These are phyloP conservation scores for Pulveroboletus frians DNA, from an alignment of 768 basidiomycete genomes.

Conservation along the genomic window DNA sequence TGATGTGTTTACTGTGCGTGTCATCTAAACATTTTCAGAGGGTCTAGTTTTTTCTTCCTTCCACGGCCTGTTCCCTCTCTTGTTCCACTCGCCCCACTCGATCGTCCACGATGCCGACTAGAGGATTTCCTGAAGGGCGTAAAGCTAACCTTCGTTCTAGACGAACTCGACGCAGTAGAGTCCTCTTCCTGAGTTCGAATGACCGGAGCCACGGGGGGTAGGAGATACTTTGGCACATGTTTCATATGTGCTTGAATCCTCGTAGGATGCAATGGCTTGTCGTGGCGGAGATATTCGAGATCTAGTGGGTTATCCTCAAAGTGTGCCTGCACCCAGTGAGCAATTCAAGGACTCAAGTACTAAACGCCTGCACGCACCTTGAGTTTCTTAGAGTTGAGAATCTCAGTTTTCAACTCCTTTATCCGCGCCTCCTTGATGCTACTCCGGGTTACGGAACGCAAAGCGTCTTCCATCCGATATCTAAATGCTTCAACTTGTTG, in stretches of 20 bases:
- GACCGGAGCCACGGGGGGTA: constrained; percentile 65
- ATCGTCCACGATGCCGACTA: constrained; percentile 46
- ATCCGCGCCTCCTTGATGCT: constrained; percentile 87
- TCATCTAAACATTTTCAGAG: constrained; percentile 68
- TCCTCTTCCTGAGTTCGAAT: constrained; percentile 33
- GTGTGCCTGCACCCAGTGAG: constrained; percentile 61
- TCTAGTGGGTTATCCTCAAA: constrained; percentile 97
- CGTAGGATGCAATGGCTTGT: constrained; percentile 88
- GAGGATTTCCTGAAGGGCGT: constrained; percentile 68
- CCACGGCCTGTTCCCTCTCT: constrained; percentile 29
- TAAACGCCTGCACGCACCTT: constrained; percentile 53
- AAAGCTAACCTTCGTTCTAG: constrained; percentile 43
- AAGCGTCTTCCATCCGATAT: constrained; percentile 96
- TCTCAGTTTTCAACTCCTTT: constrained; percentile 90
- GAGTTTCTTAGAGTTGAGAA: constrained; percentile 92
- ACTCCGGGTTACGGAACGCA: constrained; percentile 81
- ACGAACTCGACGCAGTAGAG: constrained; percentile 5
- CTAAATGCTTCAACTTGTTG: constrained; percentile 95
- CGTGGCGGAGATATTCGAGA: constrained; percentile 87
- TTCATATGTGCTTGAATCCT: constrained; percentile 93
- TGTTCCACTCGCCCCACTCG: constrained; percentile 40
- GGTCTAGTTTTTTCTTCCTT: constrained; percentile 72
- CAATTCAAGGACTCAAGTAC: not conserved
- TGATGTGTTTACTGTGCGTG: not conserved
- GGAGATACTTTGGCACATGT: constrained; percentile 87